Percentiles rank a stretch among this genome's conserved stretches.
Conservation (phyloP, 108 stramenopile genomes). For the Asterionellopsis glacialis region DNA sequence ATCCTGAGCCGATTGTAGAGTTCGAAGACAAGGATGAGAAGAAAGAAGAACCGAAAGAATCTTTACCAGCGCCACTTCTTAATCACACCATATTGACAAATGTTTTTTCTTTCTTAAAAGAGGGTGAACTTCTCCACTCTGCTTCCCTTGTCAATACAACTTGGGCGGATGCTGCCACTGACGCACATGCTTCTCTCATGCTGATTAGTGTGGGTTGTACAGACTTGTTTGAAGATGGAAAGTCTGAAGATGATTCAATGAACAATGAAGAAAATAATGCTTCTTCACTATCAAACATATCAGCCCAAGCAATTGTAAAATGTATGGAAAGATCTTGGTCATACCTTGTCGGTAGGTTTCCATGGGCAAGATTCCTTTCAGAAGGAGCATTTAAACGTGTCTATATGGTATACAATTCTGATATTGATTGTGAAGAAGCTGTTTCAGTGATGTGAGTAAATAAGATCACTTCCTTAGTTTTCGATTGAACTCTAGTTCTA, state of each 20-base stretch:
- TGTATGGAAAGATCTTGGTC: conserved; percentile 60
- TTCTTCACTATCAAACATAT: neutral
- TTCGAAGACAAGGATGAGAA: neutral
- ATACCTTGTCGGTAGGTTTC: conserved; percentile 48
- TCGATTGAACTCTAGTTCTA: neutral
- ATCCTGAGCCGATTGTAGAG: neutral
- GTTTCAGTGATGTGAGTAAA: conserved; percentile 84
- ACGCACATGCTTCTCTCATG: conserved; percentile 66
- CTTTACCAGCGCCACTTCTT: neutral
- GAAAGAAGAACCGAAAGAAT: no score
- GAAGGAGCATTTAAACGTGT: conserved; percentile 93
- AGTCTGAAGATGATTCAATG: conserved; percentile 5
- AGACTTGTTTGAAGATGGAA: conserved; percentile 20
- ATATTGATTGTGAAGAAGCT: conserved; percentile 53
- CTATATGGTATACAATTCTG: conserved; percentile 71
- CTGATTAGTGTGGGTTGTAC: conserved; percentile 64
- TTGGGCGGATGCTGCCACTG: conserved; percentile 74
- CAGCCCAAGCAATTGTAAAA: conserved; percentile 9
- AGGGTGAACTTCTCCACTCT: conserved; percentile 49
- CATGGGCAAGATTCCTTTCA: conserved; percentile 77
- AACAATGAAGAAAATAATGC: neutral
- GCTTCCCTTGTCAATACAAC: conserved; percentile 59
- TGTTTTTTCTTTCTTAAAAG: conserved; percentile 60
- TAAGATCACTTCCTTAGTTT: neutral
- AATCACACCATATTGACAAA: conserved; percentile 9